phyloP scores from a whole-genome alignment of 768 basidiomycete species.

The Suillus clintonianus region DNA sequence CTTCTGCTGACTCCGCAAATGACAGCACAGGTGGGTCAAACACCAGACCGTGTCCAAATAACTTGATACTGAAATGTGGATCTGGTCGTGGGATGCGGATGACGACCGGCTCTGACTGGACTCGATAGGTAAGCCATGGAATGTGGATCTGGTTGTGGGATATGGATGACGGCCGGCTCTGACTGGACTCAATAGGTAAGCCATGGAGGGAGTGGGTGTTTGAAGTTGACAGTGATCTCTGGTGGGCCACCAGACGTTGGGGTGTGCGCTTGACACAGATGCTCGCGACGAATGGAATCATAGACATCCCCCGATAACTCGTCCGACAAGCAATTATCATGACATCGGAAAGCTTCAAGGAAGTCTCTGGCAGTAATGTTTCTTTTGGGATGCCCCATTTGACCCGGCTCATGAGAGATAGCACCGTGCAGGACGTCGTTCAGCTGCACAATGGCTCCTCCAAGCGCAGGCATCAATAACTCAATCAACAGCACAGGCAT shows the following conservation, averaged over 20 bases:
- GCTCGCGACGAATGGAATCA: too few species aligned
- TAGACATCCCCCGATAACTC: conserved; percentile 73
- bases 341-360: conserved; percentile 76
- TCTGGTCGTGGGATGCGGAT: conserved; percentile 87
- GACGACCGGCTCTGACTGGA: conserved; percentile 90
- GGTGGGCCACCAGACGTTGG: conserved; percentile 41
- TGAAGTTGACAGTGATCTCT: conserved; percentile 65
- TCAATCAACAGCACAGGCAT: too few species aligned
- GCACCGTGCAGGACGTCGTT: conserved; percentile 84
- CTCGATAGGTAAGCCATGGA: conserved; percentile 85
- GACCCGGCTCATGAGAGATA: too few species aligned
- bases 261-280: conserved; percentile 68
- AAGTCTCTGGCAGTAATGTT: conserved; percentile 78
- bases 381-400: too few species aligned
- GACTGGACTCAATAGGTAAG: too few species aligned
- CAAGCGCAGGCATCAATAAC: conserved; percentile 68
- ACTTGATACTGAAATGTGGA: conserved; percentile 54
- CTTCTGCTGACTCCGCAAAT: too few species aligned
- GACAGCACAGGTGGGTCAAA: conserved; percentile 87
- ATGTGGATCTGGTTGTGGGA: too few species aligned
- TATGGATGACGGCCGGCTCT: too few species aligned
- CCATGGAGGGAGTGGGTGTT: conserved; percentile 71
- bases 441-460: conserved; percentile 82
- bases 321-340: conserved; percentile 77
- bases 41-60: conserved; percentile 75